A percentile compares a stretch with the other conserved stretches of the same genome.
Conservation (phyloP, 768 basidiomycete species). For the Harrya chromipes region DNA sequence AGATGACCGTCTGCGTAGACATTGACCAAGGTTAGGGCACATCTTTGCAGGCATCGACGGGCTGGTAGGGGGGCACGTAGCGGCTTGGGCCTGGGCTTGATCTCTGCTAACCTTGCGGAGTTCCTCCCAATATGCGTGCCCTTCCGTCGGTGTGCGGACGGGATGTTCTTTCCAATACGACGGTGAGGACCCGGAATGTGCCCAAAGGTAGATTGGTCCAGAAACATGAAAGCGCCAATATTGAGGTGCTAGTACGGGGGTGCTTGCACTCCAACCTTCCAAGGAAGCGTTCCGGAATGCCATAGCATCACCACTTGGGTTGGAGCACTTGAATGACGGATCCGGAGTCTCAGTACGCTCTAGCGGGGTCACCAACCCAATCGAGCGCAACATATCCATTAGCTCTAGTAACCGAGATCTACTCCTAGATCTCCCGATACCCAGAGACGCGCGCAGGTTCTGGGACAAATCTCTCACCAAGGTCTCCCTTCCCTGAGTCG, state of each 20-base stretch:
- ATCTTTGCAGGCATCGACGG: constrained; percentile 25
- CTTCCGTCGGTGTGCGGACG: constrained; percentile 38
- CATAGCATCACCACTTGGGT: constrained; percentile 41
- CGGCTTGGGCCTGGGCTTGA: constrained; percentile 23
- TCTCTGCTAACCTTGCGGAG: constrained; percentile 49
- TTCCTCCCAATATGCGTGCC: constrained; percentile 53
- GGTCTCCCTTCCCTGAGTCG: constrained; percentile 45
- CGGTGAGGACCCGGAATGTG: constrained; percentile 45
- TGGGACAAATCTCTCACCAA: constrained; percentile 53
- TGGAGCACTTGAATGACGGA: constrained; percentile 46
- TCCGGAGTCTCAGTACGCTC: constrained; percentile 38
- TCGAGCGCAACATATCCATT: constrained; percentile 52
- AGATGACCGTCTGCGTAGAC: constrained; percentile 54
- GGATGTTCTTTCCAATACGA: constrained; percentile 54
- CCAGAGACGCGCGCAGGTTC: constrained; percentile 47
- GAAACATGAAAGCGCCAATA: constrained; percentile 62
- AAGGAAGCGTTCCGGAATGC: constrained; percentile 43
- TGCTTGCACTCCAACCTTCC: constrained; percentile 44
- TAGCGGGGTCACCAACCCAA: constrained; percentile 63
- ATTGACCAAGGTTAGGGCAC: constrained; percentile 37
- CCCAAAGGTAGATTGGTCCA: constrained; percentile 63
- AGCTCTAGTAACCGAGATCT: constrained; percentile 60
- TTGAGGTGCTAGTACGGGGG: constrained; percentile 46
- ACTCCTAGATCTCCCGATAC: constrained; percentile 57
- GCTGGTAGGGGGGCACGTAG: constrained; percentile 17